Evolutionary conservation across 345 rosid species (phyloP).

Genomic region (Excoecaria agallocha): DNA sequence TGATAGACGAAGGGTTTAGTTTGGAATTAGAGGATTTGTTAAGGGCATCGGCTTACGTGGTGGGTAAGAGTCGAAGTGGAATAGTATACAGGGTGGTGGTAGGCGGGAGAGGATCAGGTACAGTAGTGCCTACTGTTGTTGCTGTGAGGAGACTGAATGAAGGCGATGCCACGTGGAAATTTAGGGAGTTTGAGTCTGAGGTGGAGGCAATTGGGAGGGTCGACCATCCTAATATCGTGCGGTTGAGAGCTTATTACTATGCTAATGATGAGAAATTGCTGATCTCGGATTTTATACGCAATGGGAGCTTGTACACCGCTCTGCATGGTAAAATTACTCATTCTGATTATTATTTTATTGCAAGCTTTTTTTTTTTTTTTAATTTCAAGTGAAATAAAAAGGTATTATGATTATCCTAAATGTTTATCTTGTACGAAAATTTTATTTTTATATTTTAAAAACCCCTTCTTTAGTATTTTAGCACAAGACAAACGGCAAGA

Average conservation of each 20-base stretch:
- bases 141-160: conserved; percentile 87
- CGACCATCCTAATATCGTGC: conserved; percentile 74
- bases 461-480: too few species aligned
- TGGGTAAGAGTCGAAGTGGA: conserved; percentile 85
- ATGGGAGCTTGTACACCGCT: conserved; percentile 74
- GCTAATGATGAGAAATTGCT: conserved; percentile 83
- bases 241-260: conserved; percentile 77
- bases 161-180: conserved; percentile 64
- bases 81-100: conserved; percentile 80
- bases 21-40: conserved; percentile 81
- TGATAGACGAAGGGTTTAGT: conserved; percentile 73
- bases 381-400: too few species aligned
- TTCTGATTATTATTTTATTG: not conserved
- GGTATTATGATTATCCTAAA: too few species aligned
- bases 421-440: too few species aligned
- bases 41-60: conserved; percentile 93
- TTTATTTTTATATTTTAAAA: too few species aligned
- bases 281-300: conserved; percentile 72
- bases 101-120: conserved; percentile 51
- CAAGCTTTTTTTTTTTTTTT: not conserved
- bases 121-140: conserved; percentile 47
- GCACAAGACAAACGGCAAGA: too few species aligned
- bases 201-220: conserved; percentile 71
- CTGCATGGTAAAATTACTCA: conserved; percentile 60
- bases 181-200: conserved; percentile 81